Conservation (phyloP, 2,329 filamentous ascomycete genomes). For the Verticillium zaregamsianum region DNA sequence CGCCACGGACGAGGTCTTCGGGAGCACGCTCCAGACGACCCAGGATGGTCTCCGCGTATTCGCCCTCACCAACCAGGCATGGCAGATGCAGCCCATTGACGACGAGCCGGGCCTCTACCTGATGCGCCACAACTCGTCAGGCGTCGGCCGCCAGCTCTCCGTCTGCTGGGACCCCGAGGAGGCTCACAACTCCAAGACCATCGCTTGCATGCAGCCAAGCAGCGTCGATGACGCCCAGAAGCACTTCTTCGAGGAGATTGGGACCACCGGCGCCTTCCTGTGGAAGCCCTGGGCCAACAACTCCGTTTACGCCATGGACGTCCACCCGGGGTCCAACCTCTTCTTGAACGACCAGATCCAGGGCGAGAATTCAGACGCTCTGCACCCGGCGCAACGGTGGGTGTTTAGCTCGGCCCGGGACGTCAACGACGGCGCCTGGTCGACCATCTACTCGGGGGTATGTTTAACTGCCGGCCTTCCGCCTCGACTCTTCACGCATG, state of each 20-base stretch:
- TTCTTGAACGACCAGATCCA: slow-evolving; percentile 24
- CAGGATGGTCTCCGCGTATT: slow-evolving; percentile 18
- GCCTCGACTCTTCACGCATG: no score
- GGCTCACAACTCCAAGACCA: slow-evolving; percentile 19
- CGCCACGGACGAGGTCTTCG: slow-evolving; percentile 16
- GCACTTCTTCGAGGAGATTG: slow-evolving; percentile 28
- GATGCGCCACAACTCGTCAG: slow-evolving; percentile 22
- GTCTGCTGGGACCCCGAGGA: slow-evolving; percentile 21
- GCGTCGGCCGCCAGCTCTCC: slow-evolving; percentile 22
- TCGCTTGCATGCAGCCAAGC: slow-evolving; percentile 21
- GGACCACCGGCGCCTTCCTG: slow-evolving; percentile 23
- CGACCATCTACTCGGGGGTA: slow-evolving; percentile 25
- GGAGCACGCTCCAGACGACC: slow-evolving; percentile 11
- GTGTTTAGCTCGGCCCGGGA: slow-evolving; percentile 23
- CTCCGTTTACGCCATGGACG: slow-evolving; percentile 25
- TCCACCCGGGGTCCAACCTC: slow-evolving; percentile 23
- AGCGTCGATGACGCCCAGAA: slow-evolving; percentile 22
- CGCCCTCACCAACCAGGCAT: slow-evolving; percentile 12
- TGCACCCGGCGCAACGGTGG: slow-evolving; percentile 28
- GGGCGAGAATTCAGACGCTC: slow-evolving; percentile 3
- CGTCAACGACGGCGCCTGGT: slow-evolving; percentile 26
- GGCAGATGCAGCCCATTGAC: slow-evolving; percentile 24
- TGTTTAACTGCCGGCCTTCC: not conserved
- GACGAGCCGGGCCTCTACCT: slow-evolving; percentile 23
- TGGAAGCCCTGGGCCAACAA: slow-evolving; percentile 18